Conservation (phyloP, 139 green algal species). For the Tetraselmis chui region DNA sequence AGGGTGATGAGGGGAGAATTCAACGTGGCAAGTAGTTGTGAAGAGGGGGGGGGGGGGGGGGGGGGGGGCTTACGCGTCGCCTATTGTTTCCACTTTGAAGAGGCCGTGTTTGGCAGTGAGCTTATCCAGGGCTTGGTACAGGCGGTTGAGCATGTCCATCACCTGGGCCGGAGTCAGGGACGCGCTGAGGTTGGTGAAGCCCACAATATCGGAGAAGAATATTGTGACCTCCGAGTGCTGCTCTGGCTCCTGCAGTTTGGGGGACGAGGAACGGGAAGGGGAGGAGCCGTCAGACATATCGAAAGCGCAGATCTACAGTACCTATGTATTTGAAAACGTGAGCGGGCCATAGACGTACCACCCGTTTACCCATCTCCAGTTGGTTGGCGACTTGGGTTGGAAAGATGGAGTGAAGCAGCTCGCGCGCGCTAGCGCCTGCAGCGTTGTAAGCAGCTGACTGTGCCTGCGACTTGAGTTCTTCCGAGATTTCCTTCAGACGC, state of each 20-base stretch:
- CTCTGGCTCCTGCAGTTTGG: neutral
- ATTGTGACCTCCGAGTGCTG: constrained; percentile 13
- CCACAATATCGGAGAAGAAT: constrained; percentile 25
- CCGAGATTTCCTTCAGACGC: neutral
- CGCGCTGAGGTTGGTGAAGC: constrained; percentile 15
- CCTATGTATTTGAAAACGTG: neutral
- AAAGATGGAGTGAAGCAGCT: neutral
- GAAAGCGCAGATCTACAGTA: neutral
- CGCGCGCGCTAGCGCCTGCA: neutral
- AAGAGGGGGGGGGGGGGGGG: too few species aligned
- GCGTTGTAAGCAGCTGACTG: too few species aligned
- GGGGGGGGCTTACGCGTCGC: too few species aligned
- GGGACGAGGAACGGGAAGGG: too few species aligned
- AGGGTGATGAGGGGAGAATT: too few species aligned
- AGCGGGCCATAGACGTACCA: neutral
- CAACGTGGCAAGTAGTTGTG: too few species aligned
- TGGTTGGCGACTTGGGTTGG: neutral
- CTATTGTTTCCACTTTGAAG: constrained; percentile 26
- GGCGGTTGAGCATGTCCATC: constrained; percentile 15
- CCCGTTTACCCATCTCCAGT: neutral
- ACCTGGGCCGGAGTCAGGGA: constrained; percentile 5
- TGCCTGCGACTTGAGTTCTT: too few species aligned
- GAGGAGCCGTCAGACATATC: neutral
- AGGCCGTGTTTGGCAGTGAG: constrained; percentile 13
- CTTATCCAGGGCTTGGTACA: constrained; percentile 18